phyloP scores from a whole-genome alignment of 2,329 filamentous ascomycete genomes.

The Penicillium brasilianum region DNA sequence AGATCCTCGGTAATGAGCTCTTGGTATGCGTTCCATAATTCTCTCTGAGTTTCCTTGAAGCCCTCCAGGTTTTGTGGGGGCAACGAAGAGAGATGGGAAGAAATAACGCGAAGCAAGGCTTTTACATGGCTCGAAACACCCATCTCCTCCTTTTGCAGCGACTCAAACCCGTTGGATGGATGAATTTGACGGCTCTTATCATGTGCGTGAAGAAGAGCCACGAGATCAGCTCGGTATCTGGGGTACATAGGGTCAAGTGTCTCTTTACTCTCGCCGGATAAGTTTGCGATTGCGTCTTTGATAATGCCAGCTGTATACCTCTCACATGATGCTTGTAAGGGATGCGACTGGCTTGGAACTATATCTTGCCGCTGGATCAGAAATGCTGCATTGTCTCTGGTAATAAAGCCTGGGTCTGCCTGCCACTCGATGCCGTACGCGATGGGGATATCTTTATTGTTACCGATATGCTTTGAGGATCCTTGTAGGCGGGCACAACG shows the following conservation, averaged over 20 bases:
- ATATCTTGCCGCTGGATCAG: background rate
- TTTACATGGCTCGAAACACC: slow-evolving; percentile 4
- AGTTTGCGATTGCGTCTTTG: slow-evolving; percentile 4
- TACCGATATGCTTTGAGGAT: background rate
- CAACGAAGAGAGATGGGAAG: background rate
- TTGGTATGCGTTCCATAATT: slow-evolving; percentile 6
- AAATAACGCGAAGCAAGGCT: background rate
- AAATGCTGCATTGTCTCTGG: background rate
- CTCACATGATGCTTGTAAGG: background rate
- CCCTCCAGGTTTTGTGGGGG: background rate
- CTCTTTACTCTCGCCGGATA: slow-evolving; percentile 1
- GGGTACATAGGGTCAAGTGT: background rate
- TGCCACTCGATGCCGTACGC: slow-evolving; percentile 31
- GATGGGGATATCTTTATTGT: slow-evolving; percentile 2
- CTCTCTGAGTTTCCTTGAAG: background rate
- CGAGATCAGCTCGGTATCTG: slow-evolving; percentile 14
- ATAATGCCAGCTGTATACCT: slow-evolving; percentile 4
- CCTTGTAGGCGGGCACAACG: slow-evolving; percentile 20
- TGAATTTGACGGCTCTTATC: background rate
- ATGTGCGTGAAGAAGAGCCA: background rate
- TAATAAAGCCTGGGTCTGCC: slow-evolving; percentile 25
- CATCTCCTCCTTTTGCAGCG: background rate
- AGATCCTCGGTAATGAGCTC: slow-evolving; percentile 1
- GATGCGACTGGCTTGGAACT: background rate
- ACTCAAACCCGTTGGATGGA: too few relatives aligned